Base-by-base conservation (phyloP, 129 eudicot genomes). In the Pittosporum tobira region DNA sequence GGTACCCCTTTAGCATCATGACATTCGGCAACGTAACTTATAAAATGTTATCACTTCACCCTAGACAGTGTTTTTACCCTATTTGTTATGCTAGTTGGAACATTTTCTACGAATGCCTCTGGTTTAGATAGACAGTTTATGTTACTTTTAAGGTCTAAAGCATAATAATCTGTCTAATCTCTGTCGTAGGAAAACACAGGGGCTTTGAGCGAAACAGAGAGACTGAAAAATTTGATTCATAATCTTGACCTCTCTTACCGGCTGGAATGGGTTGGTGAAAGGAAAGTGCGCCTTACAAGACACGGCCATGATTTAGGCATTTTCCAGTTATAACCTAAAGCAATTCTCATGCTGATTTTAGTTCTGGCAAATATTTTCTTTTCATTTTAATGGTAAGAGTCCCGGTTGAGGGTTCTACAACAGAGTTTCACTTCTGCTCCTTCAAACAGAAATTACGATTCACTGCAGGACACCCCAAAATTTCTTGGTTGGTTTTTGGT, bases 221-320 rank as follows among this genome's bases (percentile, higher is more conserved):
- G 85, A 59, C 51, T 83, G 62, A 86, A 76, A 62, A 68, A 71
- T 47, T 78, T 91, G 81, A 70, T 87, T 69, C 95, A 91, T 67
- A 87, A 87, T 71, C 85, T 91, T 60, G 99, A 91, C 67, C 71
- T 91, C 52, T 87, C 96, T 11, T 91, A 91, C 60, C 71, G 87
- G 59, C 81, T 91, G 30, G 84, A 87, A 69, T 91, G 99, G 99
- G 83, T 58, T 29, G 73, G 80, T 43, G 78, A 77, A 46, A 82
- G 87, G 62, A 77, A 73, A 68, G 83, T 87, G 30, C 51, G 66
- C 43, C 89, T 87, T 42, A 59, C 76, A 22, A 77, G 78, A 63
- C 96, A 87, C 48, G 88, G 90, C 27, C 87, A 77, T 31, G 84
- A 86, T 50, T 68, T 91, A 38, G 94, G 94, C 71, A 86, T 77